Evolutionary conservation across 805 yeast species (phyloP).

Genomic region (Blastobotrys peoriensis): DNA sequence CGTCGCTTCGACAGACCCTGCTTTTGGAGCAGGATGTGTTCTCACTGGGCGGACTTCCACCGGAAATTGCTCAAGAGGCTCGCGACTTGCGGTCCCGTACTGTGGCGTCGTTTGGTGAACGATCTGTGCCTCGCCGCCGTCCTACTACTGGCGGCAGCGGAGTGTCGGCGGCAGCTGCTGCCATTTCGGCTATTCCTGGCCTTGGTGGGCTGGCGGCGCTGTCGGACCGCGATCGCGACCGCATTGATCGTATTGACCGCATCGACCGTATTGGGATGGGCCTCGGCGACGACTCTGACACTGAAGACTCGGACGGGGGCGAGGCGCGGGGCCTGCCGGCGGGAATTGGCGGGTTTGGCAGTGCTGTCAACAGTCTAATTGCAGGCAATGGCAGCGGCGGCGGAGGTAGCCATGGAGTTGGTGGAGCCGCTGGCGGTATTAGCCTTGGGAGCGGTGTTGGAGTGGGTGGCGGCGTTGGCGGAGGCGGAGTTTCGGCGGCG

Average conservation of each 20-base stretch:
- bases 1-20: conserved; percentile 27
- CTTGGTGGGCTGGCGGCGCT: not conserved
- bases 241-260: conserved; percentile 3
- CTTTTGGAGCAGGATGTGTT: conserved; percentile 30
- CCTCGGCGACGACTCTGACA: conserved; percentile 16
- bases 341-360: not conserved
- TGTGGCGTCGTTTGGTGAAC: conserved; percentile 13
- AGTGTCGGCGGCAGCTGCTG: not conserved
- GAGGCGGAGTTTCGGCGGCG: conserved; percentile 21
- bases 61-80: conserved; percentile 29
- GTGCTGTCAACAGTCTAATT: not conserved
- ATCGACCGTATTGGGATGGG: conserved; percentile 2
- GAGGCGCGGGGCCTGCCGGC: conserved; percentile 1
- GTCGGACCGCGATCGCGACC: not conserved
- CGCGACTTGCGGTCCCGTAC: conserved; percentile 21
- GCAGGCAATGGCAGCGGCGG: conserved; percentile 8
- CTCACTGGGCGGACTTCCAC: conserved; percentile 26
- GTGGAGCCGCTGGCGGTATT: conserved; percentile 22
- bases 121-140: conserved; percentile 1
- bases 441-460: conserved; percentile 20
- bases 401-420: conserved; percentile 23
- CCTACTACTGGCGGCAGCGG: conserved; percentile 7
- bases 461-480: conserved; percentile 33
- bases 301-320: conserved; percentile 16
- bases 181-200: not conserved